phyloP scores from a whole-genome alignment of 768 basidiomycete species.

The Lactarius sp. region DNA sequence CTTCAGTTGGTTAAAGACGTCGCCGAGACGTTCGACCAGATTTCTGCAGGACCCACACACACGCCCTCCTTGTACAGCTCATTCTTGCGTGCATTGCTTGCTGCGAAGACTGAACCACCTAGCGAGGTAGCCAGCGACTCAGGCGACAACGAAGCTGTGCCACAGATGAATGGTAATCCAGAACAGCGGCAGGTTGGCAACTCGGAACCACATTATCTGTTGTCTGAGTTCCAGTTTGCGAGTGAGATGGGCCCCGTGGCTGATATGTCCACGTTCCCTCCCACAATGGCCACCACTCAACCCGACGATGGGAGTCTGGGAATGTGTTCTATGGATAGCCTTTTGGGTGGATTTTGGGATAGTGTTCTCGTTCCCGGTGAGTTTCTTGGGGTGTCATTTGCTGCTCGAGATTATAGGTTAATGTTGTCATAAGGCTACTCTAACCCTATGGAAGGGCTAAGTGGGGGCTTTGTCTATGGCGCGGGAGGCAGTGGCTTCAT shows the following conservation, averaged over 20 bases:
- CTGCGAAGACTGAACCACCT: slow-evolving; percentile 40
- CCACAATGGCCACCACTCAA: slow-evolving; percentile 67
- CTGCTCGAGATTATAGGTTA: slow-evolving; percentile 13
- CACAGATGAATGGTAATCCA: slow-evolving; percentile 17
- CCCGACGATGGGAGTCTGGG: slow-evolving; percentile 39
- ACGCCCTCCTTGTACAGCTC: slow-evolving; percentile 87
- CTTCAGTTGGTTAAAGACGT: slow-evolving; percentile 72
- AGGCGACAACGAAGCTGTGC: slow-evolving; percentile 7
- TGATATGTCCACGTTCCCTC: slow-evolving; percentile 81
- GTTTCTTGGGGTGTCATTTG: slow-evolving; percentile 29
- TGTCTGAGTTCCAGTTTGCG: slow-evolving; percentile 65
- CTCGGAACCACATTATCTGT: slow-evolving; percentile 20
- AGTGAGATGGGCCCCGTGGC: slow-evolving; percentile 82
- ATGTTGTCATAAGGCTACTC: slow-evolving; percentile 53
- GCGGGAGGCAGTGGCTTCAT: slow-evolving; percentile 80
- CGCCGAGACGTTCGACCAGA: slow-evolving; percentile 70
- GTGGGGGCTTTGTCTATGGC: slow-evolving; percentile 83
- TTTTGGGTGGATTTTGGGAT: slow-evolving; percentile 82
- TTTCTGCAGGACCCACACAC: slow-evolving; percentile 74
- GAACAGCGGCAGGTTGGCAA: slow-evolving; percentile 9
- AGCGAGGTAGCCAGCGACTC: slow-evolving; percentile 17
- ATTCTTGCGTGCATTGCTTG: slow-evolving; percentile 74
- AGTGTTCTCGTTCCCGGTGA: slow-evolving; percentile 79
- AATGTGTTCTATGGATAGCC: slow-evolving; percentile 75
- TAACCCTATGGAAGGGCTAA: slow-evolving; percentile 75